These are phyloP conservation scores for Thecamonas trahens DNA, from an alignment of 78 protist species.

Conservation along the genomic window DNA sequence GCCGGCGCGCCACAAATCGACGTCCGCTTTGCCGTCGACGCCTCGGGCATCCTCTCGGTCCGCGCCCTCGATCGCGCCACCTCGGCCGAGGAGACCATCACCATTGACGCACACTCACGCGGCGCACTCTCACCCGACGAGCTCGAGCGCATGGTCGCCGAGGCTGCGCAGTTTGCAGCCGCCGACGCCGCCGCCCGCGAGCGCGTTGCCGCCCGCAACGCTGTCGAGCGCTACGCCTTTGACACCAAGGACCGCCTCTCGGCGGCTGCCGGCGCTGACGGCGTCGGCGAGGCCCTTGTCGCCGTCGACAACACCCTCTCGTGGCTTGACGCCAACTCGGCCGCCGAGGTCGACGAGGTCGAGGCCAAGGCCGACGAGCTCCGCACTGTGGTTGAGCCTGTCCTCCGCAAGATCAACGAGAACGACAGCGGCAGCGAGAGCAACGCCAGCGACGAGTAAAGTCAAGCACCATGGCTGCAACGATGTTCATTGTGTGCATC, in stretches of 20 bases:
- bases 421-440: too few relatives aligned
- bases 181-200: slow-evolving; percentile 62
- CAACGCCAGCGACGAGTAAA: too few relatives aligned
- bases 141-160: slow-evolving; percentile 86
- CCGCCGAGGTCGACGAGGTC: slow-evolving; percentile 42
- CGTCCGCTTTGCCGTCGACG: slow-evolving; percentile 45
- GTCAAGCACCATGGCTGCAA: too few relatives aligned
- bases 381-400: slow-evolving; percentile 16
- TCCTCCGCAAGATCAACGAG: too few relatives aligned
- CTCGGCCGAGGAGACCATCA: slow-evolving; percentile 48
- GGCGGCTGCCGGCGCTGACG: slow-evolving; percentile 37
- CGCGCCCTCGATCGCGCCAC: slow-evolving; percentile 54
- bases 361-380: slow-evolving; percentile 37
- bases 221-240: slow-evolving; percentile 76
- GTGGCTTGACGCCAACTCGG: slow-evolving; percentile 80
- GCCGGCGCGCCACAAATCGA: slow-evolving; percentile 52
- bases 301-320: slow-evolving; percentile 79
- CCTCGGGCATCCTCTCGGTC: slow-evolving; percentile 61
- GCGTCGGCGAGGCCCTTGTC: slow-evolving; percentile 77
- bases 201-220: slow-evolving; percentile 66
- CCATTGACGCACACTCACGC: slow-evolving; percentile 54
- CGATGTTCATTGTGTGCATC: too few relatives aligned
- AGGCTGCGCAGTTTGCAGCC: slow-evolving; percentile 80
- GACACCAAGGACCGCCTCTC: slow-evolving; percentile 30
- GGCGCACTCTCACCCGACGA: slow-evolving; percentile 80